These are phyloP conservation scores for Litchi chinensis DNA, from an alignment of 345 rosid genomes.

Conservation along the genomic window DNA sequence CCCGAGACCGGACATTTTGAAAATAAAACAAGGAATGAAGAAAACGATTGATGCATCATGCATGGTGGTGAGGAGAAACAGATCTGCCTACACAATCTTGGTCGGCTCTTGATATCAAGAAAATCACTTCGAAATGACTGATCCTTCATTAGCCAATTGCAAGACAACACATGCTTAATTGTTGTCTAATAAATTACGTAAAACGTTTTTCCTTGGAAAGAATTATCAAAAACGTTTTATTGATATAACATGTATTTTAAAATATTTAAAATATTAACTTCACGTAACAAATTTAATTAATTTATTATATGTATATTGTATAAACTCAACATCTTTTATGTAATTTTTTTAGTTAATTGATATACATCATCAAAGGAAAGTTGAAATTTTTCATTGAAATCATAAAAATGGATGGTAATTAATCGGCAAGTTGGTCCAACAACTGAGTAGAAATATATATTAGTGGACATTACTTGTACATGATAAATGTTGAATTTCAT, in stretches of 20 bases:
- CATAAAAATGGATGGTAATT: not conserved
- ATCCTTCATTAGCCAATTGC: not conserved
- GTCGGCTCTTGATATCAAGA: constrained; percentile 6
- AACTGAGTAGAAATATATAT: not conserved
- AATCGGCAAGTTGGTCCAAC: constrained; percentile 4
- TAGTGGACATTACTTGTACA: not conserved
- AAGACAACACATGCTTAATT: not conserved
- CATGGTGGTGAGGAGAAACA: not conserved
- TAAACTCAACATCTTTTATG: not conserved
- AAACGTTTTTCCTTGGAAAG: no score
- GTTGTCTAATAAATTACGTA: not conserved
- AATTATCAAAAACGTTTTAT: no score
- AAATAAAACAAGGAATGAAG: not conserved
- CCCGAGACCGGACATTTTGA: not conserved
- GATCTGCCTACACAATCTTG: not conserved
- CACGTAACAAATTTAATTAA: no score
- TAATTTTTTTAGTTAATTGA: not conserved
- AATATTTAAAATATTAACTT: no score
- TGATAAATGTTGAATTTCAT: not conserved
- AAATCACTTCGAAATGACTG: constrained; percentile 1
- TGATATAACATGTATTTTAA: no score
- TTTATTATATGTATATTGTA: no score
- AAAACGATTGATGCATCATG: not conserved
- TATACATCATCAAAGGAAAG: not conserved
- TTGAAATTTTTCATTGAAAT: not conserved